phyloP scores from a whole-genome alignment of 2,329 filamentous ascomycete genomes.

The Monosporascus sp. region DNA sequence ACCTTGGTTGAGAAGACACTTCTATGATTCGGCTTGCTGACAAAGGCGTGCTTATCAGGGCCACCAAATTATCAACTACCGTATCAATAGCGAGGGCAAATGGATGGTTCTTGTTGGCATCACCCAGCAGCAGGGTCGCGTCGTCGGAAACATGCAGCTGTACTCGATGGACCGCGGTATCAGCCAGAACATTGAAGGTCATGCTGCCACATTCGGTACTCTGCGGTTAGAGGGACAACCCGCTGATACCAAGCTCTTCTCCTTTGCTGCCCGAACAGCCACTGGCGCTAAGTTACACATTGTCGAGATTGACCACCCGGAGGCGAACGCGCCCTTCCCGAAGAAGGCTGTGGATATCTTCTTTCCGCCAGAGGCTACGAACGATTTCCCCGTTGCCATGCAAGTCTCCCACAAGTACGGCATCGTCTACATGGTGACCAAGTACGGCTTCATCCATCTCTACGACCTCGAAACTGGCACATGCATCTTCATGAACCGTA shows the following conservation, averaged over 20 bases:
- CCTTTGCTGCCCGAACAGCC: slow-evolving; percentile 87
- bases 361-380: slow-evolving; percentile 91
- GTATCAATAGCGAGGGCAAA: slow-evolving; percentile 89
- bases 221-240: slow-evolving; percentile 83
- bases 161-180: slow-evolving; percentile 95
- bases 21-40: not conserved
- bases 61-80: slow-evolving; percentile 99
- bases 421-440: slow-evolving; percentile 94
- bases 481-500: slow-evolving; percentile 99
- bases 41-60: slow-evolving; percentile 48
- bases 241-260: slow-evolving; percentile 90
- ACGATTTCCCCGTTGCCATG: slow-evolving; percentile 97
- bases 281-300: slow-evolving; percentile 93
- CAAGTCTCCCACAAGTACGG: slow-evolving; percentile 97
- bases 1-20: not conserved
- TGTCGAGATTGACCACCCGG: slow-evolving; percentile 92
- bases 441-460: slow-evolving; percentile 98
- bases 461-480: slow-evolving; percentile 95
- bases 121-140: slow-evolving; percentile 84
- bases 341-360: slow-evolving; percentile 98
- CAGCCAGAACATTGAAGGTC: slow-evolving; percentile 96
- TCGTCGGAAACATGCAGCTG: slow-evolving; percentile 94
- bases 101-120: slow-evolving; percentile 99
- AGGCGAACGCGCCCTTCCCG: slow-evolving; percentile 80
- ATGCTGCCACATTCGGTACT: slow-evolving; percentile 90